phyloP scores from a whole-genome alignment of 768 basidiomycete genomes.

The Russula emetica region DNA sequence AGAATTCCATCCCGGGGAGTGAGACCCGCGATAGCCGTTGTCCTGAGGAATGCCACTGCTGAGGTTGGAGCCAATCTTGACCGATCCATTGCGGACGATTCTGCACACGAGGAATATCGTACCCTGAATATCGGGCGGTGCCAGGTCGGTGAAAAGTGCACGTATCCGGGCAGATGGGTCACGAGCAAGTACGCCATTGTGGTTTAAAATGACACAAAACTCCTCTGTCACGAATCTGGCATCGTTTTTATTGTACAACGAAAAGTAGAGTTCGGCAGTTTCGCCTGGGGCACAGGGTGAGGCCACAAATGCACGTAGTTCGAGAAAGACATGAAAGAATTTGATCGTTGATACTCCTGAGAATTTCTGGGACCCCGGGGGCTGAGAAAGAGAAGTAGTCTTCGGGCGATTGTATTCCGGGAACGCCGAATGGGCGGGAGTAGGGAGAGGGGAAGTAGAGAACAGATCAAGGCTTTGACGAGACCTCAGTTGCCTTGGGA shows the following conservation, averaged over 20 bases:
- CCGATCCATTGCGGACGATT: slow-evolving; percentile 80
- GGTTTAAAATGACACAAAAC: slow-evolving; percentile 83
- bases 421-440: slow-evolving; percentile 67
- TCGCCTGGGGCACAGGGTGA: slow-evolving; percentile 88
- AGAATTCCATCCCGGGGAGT: slow-evolving; percentile 38
- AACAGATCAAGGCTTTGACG: slow-evolving; percentile 46
- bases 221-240: slow-evolving; percentile 91
- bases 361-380: slow-evolving; percentile 36
- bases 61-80: slow-evolving; percentile 64
- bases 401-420: slow-evolving; percentile 48
- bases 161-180: slow-evolving; percentile 72
- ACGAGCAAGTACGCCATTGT: slow-evolving; percentile 83
- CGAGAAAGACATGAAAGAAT: slow-evolving; percentile 88
- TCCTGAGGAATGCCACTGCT: slow-evolving; percentile 46
- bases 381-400: slow-evolving; percentile 34
- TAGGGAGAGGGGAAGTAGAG: slow-evolving; percentile 45
- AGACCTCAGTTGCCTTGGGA: slow-evolving; percentile 37
- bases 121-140: slow-evolving; percentile 77
- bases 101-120: slow-evolving; percentile 87
- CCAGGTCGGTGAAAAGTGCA: slow-evolving; percentile 88
- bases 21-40: slow-evolving; percentile 50
- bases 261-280: slow-evolving; percentile 90
- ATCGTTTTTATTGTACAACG: slow-evolving; percentile 81
- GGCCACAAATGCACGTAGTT: slow-evolving; percentile 88
- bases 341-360: slow-evolving; percentile 49